These are phyloP conservation scores for Phytophthora crassamura DNA, from an alignment of 352 stramenopile species.

Conservation along the genomic window DNA sequence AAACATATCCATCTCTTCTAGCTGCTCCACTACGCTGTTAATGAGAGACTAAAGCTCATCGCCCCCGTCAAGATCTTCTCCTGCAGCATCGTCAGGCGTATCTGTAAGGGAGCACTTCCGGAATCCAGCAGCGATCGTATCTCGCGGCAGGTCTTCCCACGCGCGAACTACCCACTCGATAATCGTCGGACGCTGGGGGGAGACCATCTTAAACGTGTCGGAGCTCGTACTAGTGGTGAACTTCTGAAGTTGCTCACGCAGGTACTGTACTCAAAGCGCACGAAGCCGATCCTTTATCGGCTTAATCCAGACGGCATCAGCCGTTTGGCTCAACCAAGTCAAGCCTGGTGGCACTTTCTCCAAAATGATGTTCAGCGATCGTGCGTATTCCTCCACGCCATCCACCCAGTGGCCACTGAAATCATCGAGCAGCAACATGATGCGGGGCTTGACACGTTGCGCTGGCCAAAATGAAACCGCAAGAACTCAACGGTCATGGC, in stretches of 20 bases:
- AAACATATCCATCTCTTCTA: too few relatives aligned
- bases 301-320: slow-evolving; percentile 37
- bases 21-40: too few relatives aligned
- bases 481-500: too few relatives aligned
- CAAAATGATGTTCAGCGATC: slow-evolving; percentile 17
- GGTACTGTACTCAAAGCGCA: slow-evolving; percentile 10
- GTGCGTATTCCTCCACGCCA: background rate
- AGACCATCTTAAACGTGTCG: background rate
- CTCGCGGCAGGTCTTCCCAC: background rate
- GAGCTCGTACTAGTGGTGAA: background rate
- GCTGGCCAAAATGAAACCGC: slow-evolving; percentile 41
- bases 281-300: slow-evolving; percentile 26
- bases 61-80: too few relatives aligned
- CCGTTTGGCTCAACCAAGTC: slow-evolving; percentile 38
- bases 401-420: slow-evolving; percentile 10
- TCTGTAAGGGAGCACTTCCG: too few relatives aligned
- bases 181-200: background rate
- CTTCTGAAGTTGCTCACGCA: slow-evolving; percentile 23
- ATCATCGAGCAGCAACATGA: slow-evolving; percentile 36
- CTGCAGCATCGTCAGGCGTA: too few relatives aligned
- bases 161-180: background rate
- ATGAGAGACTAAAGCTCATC: too few relatives aligned
- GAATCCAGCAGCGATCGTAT: background rate
- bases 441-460: slow-evolving; percentile 12
- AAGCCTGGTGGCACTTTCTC: slow-evolving; percentile 23